Evolutionary conservation across 2,329 filamentous ascomycete genomes (phyloP).

Genomic region (Sporothrix curviconia): DNA sequence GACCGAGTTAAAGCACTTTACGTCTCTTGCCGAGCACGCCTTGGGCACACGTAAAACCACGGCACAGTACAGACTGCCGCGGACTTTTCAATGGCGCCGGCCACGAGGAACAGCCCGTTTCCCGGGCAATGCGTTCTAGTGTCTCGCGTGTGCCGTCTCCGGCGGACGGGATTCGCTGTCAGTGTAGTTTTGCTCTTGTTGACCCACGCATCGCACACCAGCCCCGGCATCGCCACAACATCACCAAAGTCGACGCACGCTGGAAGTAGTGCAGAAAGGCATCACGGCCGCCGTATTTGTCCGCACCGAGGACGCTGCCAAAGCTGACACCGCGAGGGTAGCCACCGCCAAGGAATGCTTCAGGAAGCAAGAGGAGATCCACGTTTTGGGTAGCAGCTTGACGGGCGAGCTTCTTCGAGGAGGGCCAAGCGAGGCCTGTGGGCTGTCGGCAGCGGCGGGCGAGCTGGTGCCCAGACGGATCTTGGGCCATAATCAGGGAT

Average conservation of each 20-base stretch:
- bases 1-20: slow-evolving; percentile 57
- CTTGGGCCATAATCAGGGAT: slow-evolving; percentile 12
- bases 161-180: no score
- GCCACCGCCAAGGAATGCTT: slow-evolving; percentile 77
- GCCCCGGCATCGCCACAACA: slow-evolving; percentile 48
- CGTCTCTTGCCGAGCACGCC: slow-evolving; percentile 78
- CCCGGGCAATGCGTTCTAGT: slow-evolving; percentile 66
- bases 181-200: slow-evolving; percentile 18
- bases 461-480: slow-evolving; percentile 52
- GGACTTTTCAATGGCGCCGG: slow-evolving; percentile 70
- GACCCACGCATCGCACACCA: slow-evolving; percentile 71
- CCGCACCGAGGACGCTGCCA: slow-evolving; percentile 65
- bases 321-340: slow-evolving; percentile 80
- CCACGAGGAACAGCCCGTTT: slow-evolving; percentile 76
- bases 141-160: slow-evolving; percentile 65
- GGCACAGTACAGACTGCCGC: slow-evolving; percentile 77
- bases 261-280: slow-evolving; percentile 79
- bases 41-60: slow-evolving; percentile 78
- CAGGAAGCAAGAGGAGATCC: slow-evolving; percentile 78
- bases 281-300: slow-evolving; percentile 64
- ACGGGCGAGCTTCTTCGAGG: slow-evolving; percentile 55
- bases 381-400: slow-evolving; percentile 50
- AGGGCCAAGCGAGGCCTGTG: slow-evolving; percentile 56
- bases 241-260: slow-evolving; percentile 79
- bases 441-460: slow-evolving; percentile 44